A percentile compares a stretch with the other conserved stretches of the same genome.
Conservation (phyloP, 805 yeast species). For the Geotrichum ghanense region DNA sequence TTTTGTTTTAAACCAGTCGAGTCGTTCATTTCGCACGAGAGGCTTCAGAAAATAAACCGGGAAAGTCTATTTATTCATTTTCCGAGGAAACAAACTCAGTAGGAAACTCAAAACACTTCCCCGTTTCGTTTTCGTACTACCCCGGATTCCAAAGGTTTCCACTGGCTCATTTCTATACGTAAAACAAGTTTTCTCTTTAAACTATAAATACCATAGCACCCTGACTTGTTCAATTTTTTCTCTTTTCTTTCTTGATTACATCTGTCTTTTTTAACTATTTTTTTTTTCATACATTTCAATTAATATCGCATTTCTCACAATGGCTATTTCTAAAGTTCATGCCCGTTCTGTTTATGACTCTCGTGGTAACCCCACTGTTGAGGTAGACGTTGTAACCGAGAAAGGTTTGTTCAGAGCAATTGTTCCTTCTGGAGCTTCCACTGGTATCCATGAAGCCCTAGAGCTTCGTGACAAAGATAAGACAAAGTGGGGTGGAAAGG, state of each 20-base stretch:
- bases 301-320: slow-evolving; percentile 23
- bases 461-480: slow-evolving; percentile 98
- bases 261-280: neutral
- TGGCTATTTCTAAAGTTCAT: slow-evolving; percentile 80
- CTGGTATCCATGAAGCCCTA: slow-evolving; percentile 97
- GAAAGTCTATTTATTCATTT: too few relatives aligned
- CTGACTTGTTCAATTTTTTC: neutral
- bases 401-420: slow-evolving; percentile 93
- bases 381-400: slow-evolving; percentile 90
- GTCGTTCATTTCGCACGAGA: too few relatives aligned
- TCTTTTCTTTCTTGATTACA: neutral
- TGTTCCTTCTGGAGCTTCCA: slow-evolving; percentile 99
- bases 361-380: slow-evolving; percentile 99
- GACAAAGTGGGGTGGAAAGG: slow-evolving; percentile 97
- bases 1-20: too few relatives aligned
- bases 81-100: too few relatives aligned
- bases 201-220: neutral
- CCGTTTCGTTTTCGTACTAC: too few relatives aligned
- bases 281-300: neutral
- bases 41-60: too few relatives aligned
- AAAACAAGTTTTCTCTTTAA: too few relatives aligned
- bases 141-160: too few relatives aligned
- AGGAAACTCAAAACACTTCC: too few relatives aligned
- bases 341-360: slow-evolving; percentile 99
- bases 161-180: too few relatives aligned